Conservation (phyloP, 371 early-diverging fungal genomes). For the Circinella umbellata region DNA sequence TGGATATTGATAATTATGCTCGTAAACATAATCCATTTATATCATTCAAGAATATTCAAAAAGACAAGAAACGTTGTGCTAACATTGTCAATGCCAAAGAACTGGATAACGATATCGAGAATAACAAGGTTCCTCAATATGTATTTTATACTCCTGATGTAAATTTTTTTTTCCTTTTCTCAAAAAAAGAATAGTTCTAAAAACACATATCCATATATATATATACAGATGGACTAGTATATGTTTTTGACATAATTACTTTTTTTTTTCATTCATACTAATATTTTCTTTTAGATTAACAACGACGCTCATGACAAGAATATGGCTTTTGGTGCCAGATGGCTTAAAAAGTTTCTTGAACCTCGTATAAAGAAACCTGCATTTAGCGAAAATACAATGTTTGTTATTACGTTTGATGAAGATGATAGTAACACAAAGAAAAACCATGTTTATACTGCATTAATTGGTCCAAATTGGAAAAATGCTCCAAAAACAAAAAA, state of each 20-base stretch:
- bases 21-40: slow-evolving; percentile 71
- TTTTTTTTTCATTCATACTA: too few relatives aligned
- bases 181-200: too few relatives aligned
- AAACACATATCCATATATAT: too few relatives aligned
- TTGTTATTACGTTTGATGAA: slow-evolving; percentile 61
- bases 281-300: slow-evolving; percentile 36
- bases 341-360: slow-evolving; percentile 60
- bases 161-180: slow-evolving; percentile 19
- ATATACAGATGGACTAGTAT: too few relatives aligned
- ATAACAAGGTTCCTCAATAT: slow-evolving; percentile 57
- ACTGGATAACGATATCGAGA: slow-evolving; percentile 52
- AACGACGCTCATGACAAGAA: slow-evolving; percentile 66
- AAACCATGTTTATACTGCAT: slow-evolving; percentile 53
- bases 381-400: slow-evolving; percentile 57
- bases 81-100: slow-evolving; percentile 58
- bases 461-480: slow-evolving; percentile 59
- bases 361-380: slow-evolving; percentile 52
- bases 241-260: too few relatives aligned
- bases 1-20: slow-evolving; percentile 37
- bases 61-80: slow-evolving; percentile 49
- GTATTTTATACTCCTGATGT: slow-evolving; percentile 59
- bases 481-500: slow-evolving; percentile 32
- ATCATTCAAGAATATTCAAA: slow-evolving; percentile 52
- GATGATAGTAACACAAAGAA: slow-evolving; percentile 40
- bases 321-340: slow-evolving; percentile 53